Conservation (phyloP, 768 basidiomycete genomes). For the Suillus brevipes region DNA sequence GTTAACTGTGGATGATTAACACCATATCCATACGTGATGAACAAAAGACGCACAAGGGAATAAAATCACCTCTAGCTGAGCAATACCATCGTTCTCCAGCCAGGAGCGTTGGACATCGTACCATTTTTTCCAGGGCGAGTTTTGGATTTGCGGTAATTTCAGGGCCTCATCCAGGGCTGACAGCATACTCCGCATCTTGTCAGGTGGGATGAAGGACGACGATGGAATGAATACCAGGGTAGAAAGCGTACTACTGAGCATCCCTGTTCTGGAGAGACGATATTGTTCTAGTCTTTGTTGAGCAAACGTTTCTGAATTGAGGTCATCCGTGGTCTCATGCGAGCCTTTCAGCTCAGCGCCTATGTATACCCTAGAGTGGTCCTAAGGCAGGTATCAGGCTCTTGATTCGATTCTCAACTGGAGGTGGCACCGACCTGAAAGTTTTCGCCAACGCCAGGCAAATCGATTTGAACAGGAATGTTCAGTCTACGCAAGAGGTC, state of each 20-base stretch:
- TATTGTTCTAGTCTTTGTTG: constrained; percentile 15
- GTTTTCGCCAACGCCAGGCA: constrained; percentile 39
- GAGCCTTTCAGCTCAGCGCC: constrained; percentile 16
- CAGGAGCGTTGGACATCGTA: constrained; percentile 17
- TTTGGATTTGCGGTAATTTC: constrained; percentile 11
- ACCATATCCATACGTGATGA: not conserved
- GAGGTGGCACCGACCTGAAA: constrained; percentile 21
- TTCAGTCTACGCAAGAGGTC: constrained; percentile 12
- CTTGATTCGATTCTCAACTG: not conserved
- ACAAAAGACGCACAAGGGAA: constrained; percentile 16
- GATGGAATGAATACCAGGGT: constrained; percentile 17
- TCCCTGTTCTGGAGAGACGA: constrained; percentile 11
- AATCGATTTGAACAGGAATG: constrained; percentile 32
- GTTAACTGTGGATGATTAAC: constrained; percentile 8
- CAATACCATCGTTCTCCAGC: constrained; percentile 19
- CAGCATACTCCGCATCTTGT: constrained; percentile 13
- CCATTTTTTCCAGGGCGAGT: constrained; percentile 15
- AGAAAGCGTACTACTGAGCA: constrained; percentile 19
- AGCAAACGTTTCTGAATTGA: constrained; percentile 14
- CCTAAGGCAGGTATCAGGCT: constrained; percentile 10
- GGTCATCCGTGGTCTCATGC: constrained; percentile 16
- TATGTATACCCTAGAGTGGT: constrained; percentile 15
- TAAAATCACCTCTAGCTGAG: constrained; percentile 20
- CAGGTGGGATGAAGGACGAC: constrained; percentile 15
- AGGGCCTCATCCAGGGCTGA: constrained; percentile 12